Evolutionary conservation across 2,329 filamentous ascomycete species (phyloP).

Genomic region (Cordyceps farinosa): DNA sequence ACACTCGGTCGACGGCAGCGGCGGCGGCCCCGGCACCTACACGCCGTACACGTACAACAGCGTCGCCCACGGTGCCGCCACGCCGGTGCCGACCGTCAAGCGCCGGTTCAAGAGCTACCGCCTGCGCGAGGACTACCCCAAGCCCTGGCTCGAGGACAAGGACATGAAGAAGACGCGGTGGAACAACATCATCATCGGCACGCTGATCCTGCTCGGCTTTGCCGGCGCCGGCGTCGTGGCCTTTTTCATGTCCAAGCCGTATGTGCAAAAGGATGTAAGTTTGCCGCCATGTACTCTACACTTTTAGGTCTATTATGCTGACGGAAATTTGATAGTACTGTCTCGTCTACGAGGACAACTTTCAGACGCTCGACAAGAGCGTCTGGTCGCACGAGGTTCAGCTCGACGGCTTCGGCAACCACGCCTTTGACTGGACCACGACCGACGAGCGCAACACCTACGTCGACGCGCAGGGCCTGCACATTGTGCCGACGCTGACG

Average conservation of each 20-base stretch:
- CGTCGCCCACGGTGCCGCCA: background rate
- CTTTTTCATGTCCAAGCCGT: conserved; percentile 30
- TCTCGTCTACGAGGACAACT: conserved; percentile 48
- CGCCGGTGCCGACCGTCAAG: background rate
- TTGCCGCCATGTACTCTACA: background rate
- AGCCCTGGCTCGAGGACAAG: conserved; percentile 37
- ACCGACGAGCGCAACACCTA: conserved; percentile 45
- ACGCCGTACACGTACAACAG: conserved; percentile 15
- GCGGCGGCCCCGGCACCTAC: conserved; percentile 1
- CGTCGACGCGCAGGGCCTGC: conserved; percentile 45
- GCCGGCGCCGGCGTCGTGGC: conserved; percentile 32
- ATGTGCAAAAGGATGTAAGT: conserved; percentile 24
- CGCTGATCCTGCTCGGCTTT: conserved; percentile 33
- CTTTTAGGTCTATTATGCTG: background rate
- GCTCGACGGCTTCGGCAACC: conserved; percentile 44
- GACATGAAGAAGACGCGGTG: conserved; percentile 31
- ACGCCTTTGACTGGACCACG: conserved; percentile 54
- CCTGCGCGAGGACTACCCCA: conserved; percentile 34
- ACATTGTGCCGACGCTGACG: conserved; percentile 53
- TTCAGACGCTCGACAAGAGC: conserved; percentile 39
- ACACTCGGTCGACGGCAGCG: background rate
- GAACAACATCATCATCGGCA: conserved; percentile 35
- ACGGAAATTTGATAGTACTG: conserved; percentile 38
- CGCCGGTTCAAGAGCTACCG: conserved; percentile 33
- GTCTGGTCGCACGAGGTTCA: conserved; percentile 49